phyloP scores from a whole-genome alignment of 805 yeast species.

The Yarrowia yakushimensis region DNA sequence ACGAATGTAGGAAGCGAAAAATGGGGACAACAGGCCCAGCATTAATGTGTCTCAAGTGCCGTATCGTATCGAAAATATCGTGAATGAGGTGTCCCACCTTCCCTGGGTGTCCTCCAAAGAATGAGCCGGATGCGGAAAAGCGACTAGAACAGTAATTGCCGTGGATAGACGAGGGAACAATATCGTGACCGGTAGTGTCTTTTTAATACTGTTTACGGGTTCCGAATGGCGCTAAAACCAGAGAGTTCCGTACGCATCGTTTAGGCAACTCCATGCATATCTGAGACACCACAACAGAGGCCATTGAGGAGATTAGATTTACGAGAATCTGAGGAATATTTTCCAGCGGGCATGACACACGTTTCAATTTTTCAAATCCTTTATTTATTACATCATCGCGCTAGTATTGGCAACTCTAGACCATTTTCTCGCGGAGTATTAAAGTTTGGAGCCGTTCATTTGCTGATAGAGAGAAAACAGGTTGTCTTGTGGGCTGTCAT shows the following conservation, averaged over 20 bases:
- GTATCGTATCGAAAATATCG: neutral
- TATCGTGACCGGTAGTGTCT: neutral
- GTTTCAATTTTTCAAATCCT: neutral
- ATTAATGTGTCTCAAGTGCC: neutral
- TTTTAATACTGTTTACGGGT: neutral
- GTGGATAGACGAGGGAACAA: neutral
- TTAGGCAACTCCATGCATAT: conserved; percentile 1
- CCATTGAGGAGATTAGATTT: neutral
- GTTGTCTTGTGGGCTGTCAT: neutral
- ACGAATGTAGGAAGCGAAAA: neutral
- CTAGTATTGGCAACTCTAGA: no score
- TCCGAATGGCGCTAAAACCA: neutral
- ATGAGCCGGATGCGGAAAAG: neutral
- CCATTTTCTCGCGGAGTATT: neutral
- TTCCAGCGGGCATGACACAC: neutral
- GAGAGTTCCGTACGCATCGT: neutral
- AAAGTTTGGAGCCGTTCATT: conserved; percentile 15
- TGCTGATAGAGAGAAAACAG: neutral
- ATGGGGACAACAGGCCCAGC: neutral
- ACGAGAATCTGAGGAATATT: neutral
- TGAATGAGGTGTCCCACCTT: neutral
- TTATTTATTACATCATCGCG: no score
- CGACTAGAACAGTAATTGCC: neutral
- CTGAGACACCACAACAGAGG: neutral
- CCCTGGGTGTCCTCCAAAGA: neutral